phyloP scores from a whole-genome alignment of 768 basidiomycete genomes.

The Fibroporia radiculosa region DNA sequence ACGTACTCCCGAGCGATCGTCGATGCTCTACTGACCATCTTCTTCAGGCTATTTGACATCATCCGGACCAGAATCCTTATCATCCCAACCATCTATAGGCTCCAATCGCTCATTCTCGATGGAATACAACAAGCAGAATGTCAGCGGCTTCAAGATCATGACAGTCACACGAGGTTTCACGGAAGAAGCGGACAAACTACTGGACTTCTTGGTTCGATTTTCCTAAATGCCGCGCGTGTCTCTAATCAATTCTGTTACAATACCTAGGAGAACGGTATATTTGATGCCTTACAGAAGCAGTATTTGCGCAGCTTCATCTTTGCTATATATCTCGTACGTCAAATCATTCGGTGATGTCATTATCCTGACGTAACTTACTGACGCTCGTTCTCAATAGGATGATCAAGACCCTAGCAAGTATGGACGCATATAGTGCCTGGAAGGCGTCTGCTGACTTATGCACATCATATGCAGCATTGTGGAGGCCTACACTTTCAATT shows the following conservation, averaged over 20 bases:
- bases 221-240: constrained; percentile 8
- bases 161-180: constrained; percentile 69
- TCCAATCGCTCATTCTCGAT: constrained; percentile 30
- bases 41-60: constrained; percentile 48
- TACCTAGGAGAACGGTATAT: constrained; percentile 76
- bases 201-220: constrained; percentile 66
- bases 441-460: neutral
- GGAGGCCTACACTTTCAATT: constrained; percentile 86
- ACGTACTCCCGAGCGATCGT: constrained; percentile 5
- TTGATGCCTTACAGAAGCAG: constrained; percentile 77
- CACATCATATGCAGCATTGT: constrained; percentile 47
- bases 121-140: constrained; percentile 30
- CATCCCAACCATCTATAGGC: constrained; percentile 23
- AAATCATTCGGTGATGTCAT: neutral
- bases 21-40: neutral
- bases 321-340: constrained; percentile 69
- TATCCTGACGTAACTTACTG: neutral
- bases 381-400: constrained; percentile 61
- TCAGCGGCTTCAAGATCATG: constrained; percentile 68
- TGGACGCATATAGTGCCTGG: constrained; percentile 29
- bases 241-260: neutral
- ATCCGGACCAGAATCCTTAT: constrained; percentile 24
- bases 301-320: constrained; percentile 84
- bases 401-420: constrained; percentile 81
- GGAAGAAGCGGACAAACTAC: constrained; percentile 72